phyloP scores from a whole-genome alignment of 2,329 filamentous ascomycete species.

The Dothistroma septosporum region DNA sequence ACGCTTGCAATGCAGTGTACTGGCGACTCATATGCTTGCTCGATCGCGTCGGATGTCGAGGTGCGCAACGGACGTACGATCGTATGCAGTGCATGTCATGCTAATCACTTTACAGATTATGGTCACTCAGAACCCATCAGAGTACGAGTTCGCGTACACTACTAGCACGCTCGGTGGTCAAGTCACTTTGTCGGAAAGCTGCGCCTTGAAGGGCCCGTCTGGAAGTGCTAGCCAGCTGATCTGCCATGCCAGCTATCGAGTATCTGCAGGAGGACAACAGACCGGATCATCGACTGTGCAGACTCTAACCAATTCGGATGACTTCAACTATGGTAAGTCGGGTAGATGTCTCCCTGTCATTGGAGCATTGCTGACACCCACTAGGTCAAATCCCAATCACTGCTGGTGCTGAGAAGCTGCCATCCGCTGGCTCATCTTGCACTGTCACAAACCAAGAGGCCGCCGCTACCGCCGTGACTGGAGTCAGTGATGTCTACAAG shows the following conservation, averaged over 20 bases:
- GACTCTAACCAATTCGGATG: conserved; percentile 8
- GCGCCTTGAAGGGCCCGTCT: conserved; percentile 7
- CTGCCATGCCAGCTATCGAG: neutral
- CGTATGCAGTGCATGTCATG: neutral
- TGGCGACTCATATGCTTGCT: conserved; percentile 1
- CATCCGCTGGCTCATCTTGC: conserved; percentile 8
- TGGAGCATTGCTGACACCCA: too few relatives aligned
- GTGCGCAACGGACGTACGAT: neutral
- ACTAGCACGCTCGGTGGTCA: neutral
- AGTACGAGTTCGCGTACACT: conserved; percentile 6
- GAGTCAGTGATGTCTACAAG: conserved; percentile 16
- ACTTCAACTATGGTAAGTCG: conserved; percentile 10
- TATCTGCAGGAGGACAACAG: conserved; percentile 1
- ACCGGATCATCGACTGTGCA: neutral
- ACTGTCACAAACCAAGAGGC: conserved; percentile 2
- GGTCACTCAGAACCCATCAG: conserved; percentile 11
- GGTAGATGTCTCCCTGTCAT: too few relatives aligned
- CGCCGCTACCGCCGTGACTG: conserved; percentile 11
- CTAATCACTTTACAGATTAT: conserved; percentile 9
- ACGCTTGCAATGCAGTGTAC: conserved; percentile 14
- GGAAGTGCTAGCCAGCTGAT: neutral
- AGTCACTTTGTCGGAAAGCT: conserved; percentile 7
- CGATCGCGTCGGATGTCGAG: conserved; percentile 3
- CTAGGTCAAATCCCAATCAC: conserved; percentile 14
- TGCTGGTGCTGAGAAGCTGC: conserved; percentile 15